Conservation (phyloP, 2,329 filamentous ascomycete genomes). For the Penicillium fuscoglaucum region DNA sequence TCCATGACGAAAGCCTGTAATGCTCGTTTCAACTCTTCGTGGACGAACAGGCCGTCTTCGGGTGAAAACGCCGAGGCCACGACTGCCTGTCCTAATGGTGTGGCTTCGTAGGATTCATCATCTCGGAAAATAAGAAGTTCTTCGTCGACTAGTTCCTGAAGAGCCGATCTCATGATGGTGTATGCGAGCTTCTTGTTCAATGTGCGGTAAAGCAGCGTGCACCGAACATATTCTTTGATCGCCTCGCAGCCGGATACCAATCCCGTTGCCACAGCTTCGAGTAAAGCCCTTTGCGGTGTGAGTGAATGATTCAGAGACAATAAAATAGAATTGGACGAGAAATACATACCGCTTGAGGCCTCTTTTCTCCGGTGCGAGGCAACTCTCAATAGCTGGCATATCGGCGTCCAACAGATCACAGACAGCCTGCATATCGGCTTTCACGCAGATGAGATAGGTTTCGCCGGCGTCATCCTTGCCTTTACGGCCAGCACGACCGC, state of each 20-base stretch:
- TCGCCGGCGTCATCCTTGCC: conserved; percentile 76
- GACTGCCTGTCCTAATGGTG: conserved; percentile 67
- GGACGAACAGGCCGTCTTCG: conserved; percentile 71
- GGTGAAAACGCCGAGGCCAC: conserved; percentile 72
- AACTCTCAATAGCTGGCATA: conserved; percentile 68
- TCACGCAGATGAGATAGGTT: conserved; percentile 73
- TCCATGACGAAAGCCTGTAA: conserved; percentile 76
- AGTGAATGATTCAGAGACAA: not conserved
- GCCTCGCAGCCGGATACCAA: conserved; percentile 66
- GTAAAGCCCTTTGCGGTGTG: conserved; percentile 57
- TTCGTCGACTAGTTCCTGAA: conserved; percentile 58
- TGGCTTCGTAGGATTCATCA: conserved; percentile 58
- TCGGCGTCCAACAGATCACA: conserved; percentile 71
- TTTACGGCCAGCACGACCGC: conserved; percentile 73
- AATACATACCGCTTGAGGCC: conserved; percentile 62
- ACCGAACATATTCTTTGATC: conserved; percentile 67
- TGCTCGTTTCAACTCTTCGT: conserved; percentile 67
- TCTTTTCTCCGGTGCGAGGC: conserved; percentile 65
- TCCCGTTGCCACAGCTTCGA: conserved; percentile 69
- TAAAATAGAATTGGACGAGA: not conserved
- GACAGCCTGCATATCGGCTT: conserved; percentile 67
- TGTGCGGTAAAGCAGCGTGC: conserved; percentile 65
- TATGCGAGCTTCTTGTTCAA: conserved; percentile 53
- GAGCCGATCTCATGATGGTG: conserved; percentile 58
- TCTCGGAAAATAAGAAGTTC: conserved; percentile 57